Percentiles rank a stretch among this genome's conserved stretches.
These are phyloP conservation scores for Scutellaria minor DNA, from an alignment of 257 asterid genomes.

Conservation along the genomic window DNA sequence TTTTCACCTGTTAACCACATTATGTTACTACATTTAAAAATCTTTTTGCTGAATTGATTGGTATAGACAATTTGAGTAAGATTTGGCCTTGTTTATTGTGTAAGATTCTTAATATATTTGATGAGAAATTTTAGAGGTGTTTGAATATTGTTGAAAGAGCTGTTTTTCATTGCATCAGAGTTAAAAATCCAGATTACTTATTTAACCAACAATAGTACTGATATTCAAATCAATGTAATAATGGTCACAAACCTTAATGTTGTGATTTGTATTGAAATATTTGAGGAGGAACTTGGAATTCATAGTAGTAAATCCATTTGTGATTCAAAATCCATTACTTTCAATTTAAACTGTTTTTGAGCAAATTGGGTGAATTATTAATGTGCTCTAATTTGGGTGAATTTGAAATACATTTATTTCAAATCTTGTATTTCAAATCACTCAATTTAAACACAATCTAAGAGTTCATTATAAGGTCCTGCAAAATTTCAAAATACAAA, in stretches of 20 bases:
- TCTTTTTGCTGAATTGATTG: constrained; percentile 5
- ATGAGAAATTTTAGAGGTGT: constrained; percentile 7
- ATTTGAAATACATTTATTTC: no score
- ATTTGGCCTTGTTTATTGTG: constrained; percentile 6
- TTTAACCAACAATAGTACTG: constrained; percentile 8
- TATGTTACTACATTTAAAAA: not conserved
- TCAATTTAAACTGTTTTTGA: no score
- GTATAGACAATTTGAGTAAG: constrained; percentile 10
- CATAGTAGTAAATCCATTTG: no score
- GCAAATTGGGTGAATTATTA: no score
- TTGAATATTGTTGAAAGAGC: constrained; percentile 1
- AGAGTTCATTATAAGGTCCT: not conserved
- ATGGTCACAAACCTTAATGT: not conserved
- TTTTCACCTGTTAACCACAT: constrained; percentile 1
- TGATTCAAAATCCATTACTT: no score
- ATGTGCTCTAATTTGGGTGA: no score
- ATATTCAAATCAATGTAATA: not conserved
- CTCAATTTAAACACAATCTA: no score
- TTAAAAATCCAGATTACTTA: not conserved
- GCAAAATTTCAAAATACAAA: not conserved
- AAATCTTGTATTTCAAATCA: no score
- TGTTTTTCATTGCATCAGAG: constrained; percentile 3
- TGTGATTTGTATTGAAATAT: not conserved
- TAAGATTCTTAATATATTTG: not conserved
- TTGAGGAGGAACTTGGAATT: no score